These are phyloP conservation scores for Pezicula radicicola DNA, from an alignment of 2,329 filamentous ascomycete genomes.

Conservation along the genomic window DNA sequence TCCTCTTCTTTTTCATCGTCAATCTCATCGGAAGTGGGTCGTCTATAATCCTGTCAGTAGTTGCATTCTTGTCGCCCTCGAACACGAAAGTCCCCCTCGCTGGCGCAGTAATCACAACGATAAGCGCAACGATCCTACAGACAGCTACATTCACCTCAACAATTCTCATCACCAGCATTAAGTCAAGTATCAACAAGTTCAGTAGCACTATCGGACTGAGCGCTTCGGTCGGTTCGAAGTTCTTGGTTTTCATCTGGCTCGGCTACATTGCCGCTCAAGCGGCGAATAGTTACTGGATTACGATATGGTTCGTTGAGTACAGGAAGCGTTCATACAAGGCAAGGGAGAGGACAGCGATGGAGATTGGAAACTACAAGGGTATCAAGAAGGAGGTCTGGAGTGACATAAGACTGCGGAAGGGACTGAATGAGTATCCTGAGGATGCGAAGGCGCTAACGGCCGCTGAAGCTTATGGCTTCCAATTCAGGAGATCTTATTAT, in stretches of 20 bases:
- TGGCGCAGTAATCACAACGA: conserved; percentile 4
- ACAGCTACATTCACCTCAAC: conserved; percentile 3
- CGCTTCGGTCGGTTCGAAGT: conserved; percentile 4
- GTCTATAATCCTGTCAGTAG: conserved; percentile 4
- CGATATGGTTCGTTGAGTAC: conserved; percentile 7
- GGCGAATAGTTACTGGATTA: conserved; percentile 7
- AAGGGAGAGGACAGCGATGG: conserved; percentile 3
- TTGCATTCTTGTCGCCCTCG: conserved; percentile 1
- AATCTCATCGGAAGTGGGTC: conserved; percentile 5
- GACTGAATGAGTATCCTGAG: conserved; percentile 2
- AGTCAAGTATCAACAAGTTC: conserved; percentile 3
- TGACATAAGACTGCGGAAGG: conserved; percentile 4
- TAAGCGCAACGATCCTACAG: conserved; percentile 7
- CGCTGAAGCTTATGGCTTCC: too few species aligned
- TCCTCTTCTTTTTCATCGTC: conserved; percentile 5
- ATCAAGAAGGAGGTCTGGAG: conserved; percentile 5
- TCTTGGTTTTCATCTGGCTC: conserved; percentile 7
- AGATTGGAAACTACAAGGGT: conserved; percentile 4
- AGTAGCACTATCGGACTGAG: conserved; percentile 2
- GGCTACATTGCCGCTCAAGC: conserved; percentile 6
- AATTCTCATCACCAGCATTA: neutral
- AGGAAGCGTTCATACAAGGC: conserved; percentile 3
- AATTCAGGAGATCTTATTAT: too few species aligned
- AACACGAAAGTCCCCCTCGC: neutral
- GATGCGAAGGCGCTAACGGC: conserved; percentile 7